Percentiles rank a stretch among this genome's conserved stretches.
Evolutionary conservation across 306 rosid genomes (phyloP).

Genomic region (Sesbania bispinosa): DNA sequence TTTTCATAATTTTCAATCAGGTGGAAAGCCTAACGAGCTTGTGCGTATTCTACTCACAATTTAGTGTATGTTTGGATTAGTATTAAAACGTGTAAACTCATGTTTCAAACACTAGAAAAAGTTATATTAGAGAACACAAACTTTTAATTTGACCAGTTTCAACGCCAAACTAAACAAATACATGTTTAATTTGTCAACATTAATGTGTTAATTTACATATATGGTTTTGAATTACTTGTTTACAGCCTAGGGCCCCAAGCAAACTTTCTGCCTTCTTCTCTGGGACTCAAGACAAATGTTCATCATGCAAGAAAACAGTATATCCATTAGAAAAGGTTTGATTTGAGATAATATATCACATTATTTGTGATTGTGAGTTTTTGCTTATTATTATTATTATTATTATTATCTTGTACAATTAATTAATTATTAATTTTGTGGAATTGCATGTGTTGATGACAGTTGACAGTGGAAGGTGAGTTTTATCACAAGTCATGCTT

Average conservation of each 20-base stretch:
- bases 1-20: constrained; percentile 39
- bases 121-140: too few relatives aligned
- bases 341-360: not conserved
- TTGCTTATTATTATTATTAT: too few relatives aligned
- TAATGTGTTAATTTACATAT: not conserved
- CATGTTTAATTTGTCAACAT: too few relatives aligned
- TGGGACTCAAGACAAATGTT: constrained; percentile 83
- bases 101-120: too few relatives aligned
- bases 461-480: constrained; percentile 70
- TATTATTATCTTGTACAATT: too few relatives aligned
- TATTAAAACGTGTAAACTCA: too few relatives aligned
- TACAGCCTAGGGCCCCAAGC: constrained; percentile 62
- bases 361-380: not conserved
- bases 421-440: too few relatives aligned
- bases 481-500: constrained; percentile 74
- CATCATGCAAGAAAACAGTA: constrained; percentile 72
- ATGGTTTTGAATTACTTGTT: not conserved
- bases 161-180: too few relatives aligned
- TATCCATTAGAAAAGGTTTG: constrained; percentile 77
- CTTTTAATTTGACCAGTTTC: too few relatives aligned
- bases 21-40: constrained; percentile 44
- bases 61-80: too few relatives aligned
- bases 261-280: constrained; percentile 62
- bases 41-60: constrained; percentile 35
- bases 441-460: not conserved